Base-by-base conservation (phyloP, 306 rosid genomes). In the Pterocarpus macrocarpus region DNA sequence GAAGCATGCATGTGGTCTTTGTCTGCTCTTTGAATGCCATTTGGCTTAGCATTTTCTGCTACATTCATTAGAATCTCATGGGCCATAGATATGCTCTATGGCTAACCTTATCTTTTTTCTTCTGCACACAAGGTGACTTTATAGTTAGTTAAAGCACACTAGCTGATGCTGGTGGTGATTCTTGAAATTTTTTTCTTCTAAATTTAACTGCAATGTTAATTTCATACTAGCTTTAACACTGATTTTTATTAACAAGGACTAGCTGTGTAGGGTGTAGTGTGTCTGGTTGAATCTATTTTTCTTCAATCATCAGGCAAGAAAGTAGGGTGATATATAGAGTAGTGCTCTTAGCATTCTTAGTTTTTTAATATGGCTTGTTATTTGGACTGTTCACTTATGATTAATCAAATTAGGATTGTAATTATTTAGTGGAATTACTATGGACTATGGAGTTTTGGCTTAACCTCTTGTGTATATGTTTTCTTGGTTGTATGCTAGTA, bases 351-450 rank as follows among this genome's bases (percentile, higher is more conserved):
- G 71, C 73, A 32, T 41, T 66, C 50, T 3, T 45, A 3, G 55
- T 49, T 69, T 79, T 71, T 72, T n/a, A n/a, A n/a, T n/a, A n/a
- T n/a, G n/a, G 32, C 13, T 80, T 69, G 34, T 14, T 61, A 14
- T 68, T 73, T 82, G 63, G 22, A 62, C 41, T 34, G 69, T n/a
- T n/a, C 22, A 38, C 32, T 30, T 69, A n/a, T n/a, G 75, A 53
- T 47, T 87, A 80, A 75, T 86, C 52, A 65, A 80, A n/a, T n/a
- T n/a, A 69, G 76, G 38, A 50, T n/a, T n/a, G n/a, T n/a, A n/a
- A n/a, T n/a, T n/a, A n/a, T n/a, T n/a, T n/a, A n/a, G n/a, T n/a
- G n/a, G 58, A 61, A 76, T 41, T 73, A 50, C 57, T 71, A 3
- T 47, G 52, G 14, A 47, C 15, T 47, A 9, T 53, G 16, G 61